phyloP scores from a whole-genome alignment of 73 alveolate genomes.

The Paramecium biaurelia region DNA sequence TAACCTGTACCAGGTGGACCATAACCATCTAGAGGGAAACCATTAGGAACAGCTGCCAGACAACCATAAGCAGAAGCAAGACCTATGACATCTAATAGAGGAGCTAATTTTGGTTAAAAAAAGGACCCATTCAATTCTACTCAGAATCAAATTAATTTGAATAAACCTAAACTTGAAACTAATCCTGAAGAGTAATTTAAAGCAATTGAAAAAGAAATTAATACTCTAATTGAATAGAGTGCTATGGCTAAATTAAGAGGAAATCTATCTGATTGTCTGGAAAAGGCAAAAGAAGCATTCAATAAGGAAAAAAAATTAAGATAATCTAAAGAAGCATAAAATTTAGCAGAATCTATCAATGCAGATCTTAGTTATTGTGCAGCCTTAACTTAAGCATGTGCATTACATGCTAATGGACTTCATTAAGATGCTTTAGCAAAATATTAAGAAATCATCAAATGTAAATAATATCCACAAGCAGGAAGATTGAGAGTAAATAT shows the following conservation, averaged over 20 bases:
- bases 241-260: conserved; percentile 73
- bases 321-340: conserved; percentile 72
- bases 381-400: conserved; percentile 74
- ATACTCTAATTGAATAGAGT: conserved; percentile 69
- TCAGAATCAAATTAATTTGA: conserved; percentile 28
- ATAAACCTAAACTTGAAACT: conserved; percentile 29
- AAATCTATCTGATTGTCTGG: conserved; percentile 71
- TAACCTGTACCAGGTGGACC: conserved; percentile 52
- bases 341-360: conserved; percentile 76
- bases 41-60: conserved; percentile 40
- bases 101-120: conserved; percentile 28
- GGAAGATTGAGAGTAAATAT: conserved; percentile 55
- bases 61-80: conserved; percentile 15
- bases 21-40: conserved; percentile 45
- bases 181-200: conserved; percentile 76
- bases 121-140: conserved; percentile 4
- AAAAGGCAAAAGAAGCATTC: conserved; percentile 85
- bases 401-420: conserved; percentile 72
- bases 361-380: conserved; percentile 81
- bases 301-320: conserved; percentile 81
- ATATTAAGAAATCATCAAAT: conserved; percentile 50
- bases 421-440: conserved; percentile 56
- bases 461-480: conserved; percentile 53
- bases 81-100: conserved; percentile 52
- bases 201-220: conserved; percentile 76